Conservation (phyloP, 2,329 filamentous ascomycete species). For the Pseudocercospora eumusae region DNA sequence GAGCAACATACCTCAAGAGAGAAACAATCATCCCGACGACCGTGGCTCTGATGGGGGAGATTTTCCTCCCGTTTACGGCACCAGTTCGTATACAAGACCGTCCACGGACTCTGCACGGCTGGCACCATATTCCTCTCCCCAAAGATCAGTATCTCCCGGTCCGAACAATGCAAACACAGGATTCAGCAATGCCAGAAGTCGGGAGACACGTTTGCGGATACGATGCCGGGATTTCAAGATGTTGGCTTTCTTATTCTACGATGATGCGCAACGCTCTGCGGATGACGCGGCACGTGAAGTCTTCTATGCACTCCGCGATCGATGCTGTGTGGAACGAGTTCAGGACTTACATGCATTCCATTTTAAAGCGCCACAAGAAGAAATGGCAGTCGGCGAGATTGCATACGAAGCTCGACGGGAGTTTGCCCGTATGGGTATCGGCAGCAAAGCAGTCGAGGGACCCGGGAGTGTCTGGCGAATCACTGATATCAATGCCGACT, state of each 20-base stretch:
- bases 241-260: constrained; percentile 83
- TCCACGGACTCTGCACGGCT: constrained; percentile 36
- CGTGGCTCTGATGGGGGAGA: constrained; percentile 25
- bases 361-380: constrained; percentile 69
- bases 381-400: constrained; percentile 72
- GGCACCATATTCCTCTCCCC: constrained; percentile 30
- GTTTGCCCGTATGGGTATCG: constrained; percentile 84
- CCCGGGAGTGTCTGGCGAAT: constrained; percentile 75
- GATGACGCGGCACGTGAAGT: constrained; percentile 67
- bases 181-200: constrained; percentile 35
- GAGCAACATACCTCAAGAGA: constrained; percentile 14
- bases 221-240: constrained; percentile 93
- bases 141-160: constrained; percentile 41
- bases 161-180: constrained; percentile 52
- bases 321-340: constrained; percentile 77
- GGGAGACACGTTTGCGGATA: constrained; percentile 79
- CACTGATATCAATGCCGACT: constrained; percentile 85
- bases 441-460: constrained; percentile 68
- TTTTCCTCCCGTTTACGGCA: constrained; percentile 38
- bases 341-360: constrained; percentile 90
- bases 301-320: constrained; percentile 79
- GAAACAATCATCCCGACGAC: constrained; percentile 9
- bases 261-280: constrained; percentile 24
- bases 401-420: constrained; percentile 84
- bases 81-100: constrained; percentile 29